Evolutionary conservation across 2,329 filamentous ascomycete genomes (phyloP).

Genomic region (Teratosphaeria nubilosa): DNA sequence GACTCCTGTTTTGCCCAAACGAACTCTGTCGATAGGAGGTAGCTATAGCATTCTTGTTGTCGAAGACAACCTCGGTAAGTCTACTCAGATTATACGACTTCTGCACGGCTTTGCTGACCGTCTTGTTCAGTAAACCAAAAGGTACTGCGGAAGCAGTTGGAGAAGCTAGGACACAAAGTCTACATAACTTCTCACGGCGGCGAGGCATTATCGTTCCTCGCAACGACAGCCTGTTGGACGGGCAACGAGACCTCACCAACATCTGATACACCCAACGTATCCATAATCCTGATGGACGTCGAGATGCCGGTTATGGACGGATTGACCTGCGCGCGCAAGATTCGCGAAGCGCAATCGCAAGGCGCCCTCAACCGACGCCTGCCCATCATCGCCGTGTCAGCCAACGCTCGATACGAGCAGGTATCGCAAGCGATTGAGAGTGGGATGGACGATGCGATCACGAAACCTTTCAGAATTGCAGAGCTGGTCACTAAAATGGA

Average conservation of each 20-base stretch:
- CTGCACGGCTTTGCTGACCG: too few relatives aligned
- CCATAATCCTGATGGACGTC: constrained; percentile 64
- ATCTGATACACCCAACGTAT: constrained; percentile 11
- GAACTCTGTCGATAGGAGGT: not conserved
- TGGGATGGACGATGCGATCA: constrained; percentile 52
- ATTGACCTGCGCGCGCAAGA: constrained; percentile 58
- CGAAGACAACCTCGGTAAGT: constrained; percentile 26
- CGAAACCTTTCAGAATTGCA: constrained; percentile 39
- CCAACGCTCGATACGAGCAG: constrained; percentile 66
- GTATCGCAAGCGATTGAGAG: constrained; percentile 59
- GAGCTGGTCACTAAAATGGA: constrained; percentile 43
- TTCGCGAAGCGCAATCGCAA: constrained; percentile 55
- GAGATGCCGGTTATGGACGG: constrained; percentile 81
- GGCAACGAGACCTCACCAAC: constrained; percentile 7
- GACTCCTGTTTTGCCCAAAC: not conserved
- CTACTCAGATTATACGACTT: too few relatives aligned
- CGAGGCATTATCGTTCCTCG: constrained; percentile 35
- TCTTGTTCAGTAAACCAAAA: constrained; percentile 31
- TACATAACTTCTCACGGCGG: constrained; percentile 40
- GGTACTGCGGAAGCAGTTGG: constrained; percentile 40
- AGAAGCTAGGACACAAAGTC: constrained; percentile 36
- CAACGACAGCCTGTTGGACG: constrained; percentile 32
- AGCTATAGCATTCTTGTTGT: constrained; percentile 28
- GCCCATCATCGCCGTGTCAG: constrained; percentile 67
- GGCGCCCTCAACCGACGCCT: constrained; percentile 54